Percentiles rank a stretch among this genome's conserved stretches.
Conservation (phyloP, 768 basidiomycete species). For the Agaricus blazei region DNA sequence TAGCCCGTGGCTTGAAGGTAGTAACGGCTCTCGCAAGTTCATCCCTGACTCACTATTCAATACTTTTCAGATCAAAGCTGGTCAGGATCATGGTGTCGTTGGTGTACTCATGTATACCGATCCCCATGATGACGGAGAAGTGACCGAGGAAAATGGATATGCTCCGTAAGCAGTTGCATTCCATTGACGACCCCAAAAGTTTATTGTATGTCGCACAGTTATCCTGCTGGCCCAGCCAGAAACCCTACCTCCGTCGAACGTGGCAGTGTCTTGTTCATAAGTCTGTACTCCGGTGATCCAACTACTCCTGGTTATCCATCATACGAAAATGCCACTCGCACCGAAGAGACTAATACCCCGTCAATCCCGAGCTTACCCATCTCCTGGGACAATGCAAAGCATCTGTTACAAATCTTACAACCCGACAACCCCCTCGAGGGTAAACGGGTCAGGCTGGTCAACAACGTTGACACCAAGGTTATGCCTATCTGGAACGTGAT, state of each 20-base stretch:
- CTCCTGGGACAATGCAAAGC: constrained; percentile 76
- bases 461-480: constrained; percentile 66
- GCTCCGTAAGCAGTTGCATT: constrained; percentile 23
- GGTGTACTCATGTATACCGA: constrained; percentile 81
- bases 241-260: constrained; percentile 81
- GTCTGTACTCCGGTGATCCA: constrained; percentile 69
- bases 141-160: constrained; percentile 73
- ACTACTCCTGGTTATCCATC: constrained; percentile 86
- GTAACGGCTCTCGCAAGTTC: too few species aligned
- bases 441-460: constrained; percentile 41
- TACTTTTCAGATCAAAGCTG: constrained; percentile 58
- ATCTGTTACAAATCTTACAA: constrained; percentile 37
- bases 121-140: constrained; percentile 75
- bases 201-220: constrained; percentile 18
- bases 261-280: constrained; percentile 73
- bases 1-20: constrained; percentile 85
- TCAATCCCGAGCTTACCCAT: constrained; percentile 83
- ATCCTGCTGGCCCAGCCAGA: constrained; percentile 83
- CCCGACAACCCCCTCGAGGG: constrained; percentile 16
- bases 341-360: constrained; percentile 59
- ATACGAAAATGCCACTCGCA: constrained; percentile 74
- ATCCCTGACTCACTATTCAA: background rate
- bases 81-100: constrained; percentile 72
- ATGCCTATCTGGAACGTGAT: constrained; percentile 91
- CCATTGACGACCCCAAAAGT: background rate